A percentile compares a stretch with the other conserved stretches of the same genome.
These are phyloP conservation scores for Musa itinerans DNA, from an alignment of 176 grass and related monocot species.

Conservation along the genomic window DNA sequence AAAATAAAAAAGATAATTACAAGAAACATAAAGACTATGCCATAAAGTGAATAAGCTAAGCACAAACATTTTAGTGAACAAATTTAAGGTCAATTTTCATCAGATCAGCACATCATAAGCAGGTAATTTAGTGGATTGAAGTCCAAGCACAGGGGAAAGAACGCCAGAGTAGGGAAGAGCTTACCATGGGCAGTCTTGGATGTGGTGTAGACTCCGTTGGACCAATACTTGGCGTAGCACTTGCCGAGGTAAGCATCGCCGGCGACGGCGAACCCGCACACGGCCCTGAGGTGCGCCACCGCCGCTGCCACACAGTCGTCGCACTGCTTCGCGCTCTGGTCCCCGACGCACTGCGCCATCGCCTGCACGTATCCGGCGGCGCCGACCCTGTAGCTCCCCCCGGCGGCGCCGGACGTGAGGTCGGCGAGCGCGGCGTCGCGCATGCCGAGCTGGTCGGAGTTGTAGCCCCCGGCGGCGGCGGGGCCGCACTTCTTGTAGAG, in stretches of 20 bases:
- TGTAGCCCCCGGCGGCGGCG: slow-evolving; percentile 24
- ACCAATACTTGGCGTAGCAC: slow-evolving; percentile 80
- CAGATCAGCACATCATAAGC: no score
- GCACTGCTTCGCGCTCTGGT: slow-evolving; percentile 54
- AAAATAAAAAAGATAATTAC: no score
- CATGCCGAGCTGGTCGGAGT: slow-evolving; percentile 32
- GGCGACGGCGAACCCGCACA: slow-evolving; percentile 41
- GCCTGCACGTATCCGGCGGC: slow-evolving; percentile 63
- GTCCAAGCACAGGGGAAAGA: no score
- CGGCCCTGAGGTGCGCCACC: slow-evolving; percentile 45
- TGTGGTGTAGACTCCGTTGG: slow-evolving; percentile 6
- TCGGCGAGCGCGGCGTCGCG: slow-evolving; percentile 65
- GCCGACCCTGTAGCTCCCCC: slow-evolving; percentile 47
- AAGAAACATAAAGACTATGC: no score
- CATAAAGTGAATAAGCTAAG: no score
- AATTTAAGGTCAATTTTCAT: no score
- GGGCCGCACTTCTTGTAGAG: slow-evolving; percentile 79
- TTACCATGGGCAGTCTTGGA: not conserved
- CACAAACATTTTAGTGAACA: no score
- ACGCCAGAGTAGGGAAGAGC: not conserved
- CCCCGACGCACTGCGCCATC: slow-evolving; percentile 85
- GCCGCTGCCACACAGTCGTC: slow-evolving; percentile 64
- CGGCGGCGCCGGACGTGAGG: slow-evolving; percentile 23
- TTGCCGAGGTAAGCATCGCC: slow-evolving; percentile 86
- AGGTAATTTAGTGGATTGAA: no score